Conservation (phyloP, 495 filamentous ascomycete species). For the Penicillium dipodomyicola region DNA sequence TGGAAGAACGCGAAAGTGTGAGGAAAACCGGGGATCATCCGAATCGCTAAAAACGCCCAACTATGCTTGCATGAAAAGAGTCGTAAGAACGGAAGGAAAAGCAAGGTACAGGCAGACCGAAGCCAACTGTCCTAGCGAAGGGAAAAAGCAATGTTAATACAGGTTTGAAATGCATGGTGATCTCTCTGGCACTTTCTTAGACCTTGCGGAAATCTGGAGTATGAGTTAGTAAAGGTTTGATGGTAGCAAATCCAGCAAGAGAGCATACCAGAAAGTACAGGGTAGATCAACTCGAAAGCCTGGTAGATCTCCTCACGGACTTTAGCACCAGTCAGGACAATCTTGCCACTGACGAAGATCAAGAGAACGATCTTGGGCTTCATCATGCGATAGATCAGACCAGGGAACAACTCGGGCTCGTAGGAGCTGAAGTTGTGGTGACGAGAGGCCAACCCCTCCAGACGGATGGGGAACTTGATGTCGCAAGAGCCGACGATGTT, state of each 20-base stretch:
- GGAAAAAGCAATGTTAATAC: constrained; percentile 56
- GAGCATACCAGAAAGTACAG: constrained; percentile 82
- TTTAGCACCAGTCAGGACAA: constrained; percentile 96
- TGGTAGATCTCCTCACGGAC: constrained; percentile 99
- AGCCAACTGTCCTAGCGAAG: constrained; percentile 42
- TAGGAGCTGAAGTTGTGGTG: constrained; percentile 99
- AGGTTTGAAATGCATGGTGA: constrained; percentile 42
- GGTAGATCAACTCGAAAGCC: constrained; percentile 98
- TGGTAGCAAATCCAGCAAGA: not conserved
- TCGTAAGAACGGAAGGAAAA: constrained; percentile 30
- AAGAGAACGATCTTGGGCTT: constrained; percentile 99
- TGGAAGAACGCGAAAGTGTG: constrained; percentile 25
- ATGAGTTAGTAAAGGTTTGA: constrained; percentile 24
- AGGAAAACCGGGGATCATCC: constrained; percentile 31
- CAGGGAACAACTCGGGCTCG: constrained; percentile 97
- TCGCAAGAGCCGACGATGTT: constrained; percentile 99
- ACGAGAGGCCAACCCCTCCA: constrained; percentile 90
- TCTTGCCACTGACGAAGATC: constrained; percentile 99
- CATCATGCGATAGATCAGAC: constrained; percentile 99
- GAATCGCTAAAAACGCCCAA: constrained; percentile 51
- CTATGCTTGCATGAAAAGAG: constrained; percentile 47
- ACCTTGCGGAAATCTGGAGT: constrained; percentile 65
- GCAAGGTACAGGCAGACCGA: constrained; percentile 12
- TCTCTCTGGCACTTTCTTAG: constrained; percentile 31
- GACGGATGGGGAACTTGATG: constrained; percentile 98